Evolutionary conservation across 225 moss, liverwort and hornwort genomes (phyloP).

Genomic region (Thuidium tamariscinum): DNA sequence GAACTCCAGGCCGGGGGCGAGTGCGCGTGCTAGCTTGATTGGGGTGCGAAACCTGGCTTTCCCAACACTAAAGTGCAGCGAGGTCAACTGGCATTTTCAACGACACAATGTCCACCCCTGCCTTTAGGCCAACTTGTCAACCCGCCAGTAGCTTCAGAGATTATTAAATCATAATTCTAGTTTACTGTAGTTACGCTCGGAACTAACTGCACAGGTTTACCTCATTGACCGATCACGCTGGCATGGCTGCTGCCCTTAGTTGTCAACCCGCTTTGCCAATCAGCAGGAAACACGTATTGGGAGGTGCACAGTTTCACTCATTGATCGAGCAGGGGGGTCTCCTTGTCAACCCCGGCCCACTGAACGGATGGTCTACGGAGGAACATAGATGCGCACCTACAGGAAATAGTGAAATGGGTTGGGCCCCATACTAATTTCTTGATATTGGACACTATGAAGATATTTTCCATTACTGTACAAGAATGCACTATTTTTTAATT

Average conservation of each 20-base stretch:
- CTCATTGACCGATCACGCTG: not conserved
- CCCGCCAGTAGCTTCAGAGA: not conserved
- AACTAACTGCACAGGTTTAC: not conserved
- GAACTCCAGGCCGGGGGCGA: too few relatives aligned
- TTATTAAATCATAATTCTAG: not conserved
- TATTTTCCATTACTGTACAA: not conserved
- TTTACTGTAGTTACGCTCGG: not conserved
- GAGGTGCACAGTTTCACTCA: not conserved
- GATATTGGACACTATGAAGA: too few relatives aligned
- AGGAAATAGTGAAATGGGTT: too few relatives aligned
- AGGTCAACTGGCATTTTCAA: not conserved
- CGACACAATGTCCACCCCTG: not conserved
- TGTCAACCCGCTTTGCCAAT: not conserved
- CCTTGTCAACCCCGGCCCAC: not conserved
- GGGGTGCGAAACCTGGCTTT: not conserved
- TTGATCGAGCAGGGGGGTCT: not conserved
- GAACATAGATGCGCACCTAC: too few relatives aligned
- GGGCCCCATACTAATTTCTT: too few relatives aligned
- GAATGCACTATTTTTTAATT: too few relatives aligned
- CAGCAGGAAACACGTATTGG: too few relatives aligned
- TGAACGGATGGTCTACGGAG: too few relatives aligned
- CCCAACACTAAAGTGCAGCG: not conserved
- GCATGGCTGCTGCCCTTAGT: not conserved
- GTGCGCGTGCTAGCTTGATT: not conserved
- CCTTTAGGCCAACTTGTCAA: slow-evolving; percentile 1